Base-by-base conservation (phyloP, 495 filamentous ascomycete species). In the Lentithecium fluviatile region DNA sequence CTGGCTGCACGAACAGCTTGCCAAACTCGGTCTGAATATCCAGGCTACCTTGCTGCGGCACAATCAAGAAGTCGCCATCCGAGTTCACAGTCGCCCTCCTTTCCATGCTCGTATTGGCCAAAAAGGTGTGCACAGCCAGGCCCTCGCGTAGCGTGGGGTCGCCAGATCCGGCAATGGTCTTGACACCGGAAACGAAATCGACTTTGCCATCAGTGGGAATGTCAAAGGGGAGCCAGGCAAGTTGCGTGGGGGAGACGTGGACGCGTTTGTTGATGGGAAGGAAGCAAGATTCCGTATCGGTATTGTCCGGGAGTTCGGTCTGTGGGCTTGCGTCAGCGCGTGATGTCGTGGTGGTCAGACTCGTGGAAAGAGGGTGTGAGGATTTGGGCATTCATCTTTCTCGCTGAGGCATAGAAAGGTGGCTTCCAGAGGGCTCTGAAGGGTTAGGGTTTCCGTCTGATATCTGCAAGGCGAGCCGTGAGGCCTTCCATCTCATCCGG, bases 221-320 rank as follows among this genome's bases (percentile, higher is more conserved):
- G 19, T 79, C 76, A 36, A 79, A 75, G 5, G 78, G 78, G 32
- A 76, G 72, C 78, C 78, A 80, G 37, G 77, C 78, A 2, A 78
- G 71, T 59, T 78, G 77, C 0, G 77, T 79, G 29, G 78, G 78
- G 7, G 88, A 85, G 67, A 89, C 80, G 60, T 86, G 83, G 21
- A 88, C 78, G 58, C 77, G 80, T 6, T 76, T 75, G 60, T 79
- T 77, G 21, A 79, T 55, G 0, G 77, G 77, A 1, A 79, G 62
- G 61, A 82, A 81, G 64, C 73, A 77, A 21, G 71, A 75, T 70
- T 80, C 67, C 2, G 61, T 66, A 38, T 69, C 63, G 57, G 67
- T 56, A 66, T 81, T 80, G 58, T 79, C 81, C 58, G 73, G 76
- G 49, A 71, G 74, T 52, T 73, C 76, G 37, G 74, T 82, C 81